These are phyloP conservation scores for Penicillium robsamsonii DNA, from an alignment of 495 filamentous ascomycete genomes.

Conservation along the genomic window DNA sequence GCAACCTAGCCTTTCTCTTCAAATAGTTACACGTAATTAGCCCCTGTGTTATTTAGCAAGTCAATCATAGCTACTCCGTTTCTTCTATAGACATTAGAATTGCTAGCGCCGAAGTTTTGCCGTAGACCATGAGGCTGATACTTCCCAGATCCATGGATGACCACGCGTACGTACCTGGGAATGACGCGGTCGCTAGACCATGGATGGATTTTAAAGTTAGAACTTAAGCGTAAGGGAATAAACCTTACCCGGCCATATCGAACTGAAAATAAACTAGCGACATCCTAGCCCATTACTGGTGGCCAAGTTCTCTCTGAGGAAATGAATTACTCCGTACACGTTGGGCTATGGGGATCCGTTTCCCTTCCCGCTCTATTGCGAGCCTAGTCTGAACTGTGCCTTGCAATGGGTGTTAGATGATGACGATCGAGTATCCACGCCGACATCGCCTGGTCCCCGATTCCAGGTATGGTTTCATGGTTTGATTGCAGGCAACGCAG, in stretches of 20 bases:
- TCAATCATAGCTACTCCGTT: not conserved
- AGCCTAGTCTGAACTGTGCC: not conserved
- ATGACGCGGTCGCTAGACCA: not conserved
- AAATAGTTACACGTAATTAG: too few relatives aligned
- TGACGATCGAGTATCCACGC: not conserved
- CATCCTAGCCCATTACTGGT: not conserved
- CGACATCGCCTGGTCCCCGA: not conserved
- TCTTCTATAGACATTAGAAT: not conserved
- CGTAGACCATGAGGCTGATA: not conserved
- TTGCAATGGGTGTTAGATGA: not conserved
- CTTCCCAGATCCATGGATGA: not conserved
- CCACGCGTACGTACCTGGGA: not conserved
- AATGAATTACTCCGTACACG: not conserved
- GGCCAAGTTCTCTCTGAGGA: not conserved
- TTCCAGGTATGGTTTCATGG: not conserved
- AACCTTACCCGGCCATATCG: constrained; percentile 4
- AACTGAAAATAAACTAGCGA: not conserved
- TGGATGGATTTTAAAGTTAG: not conserved
- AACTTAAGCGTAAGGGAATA: not conserved
- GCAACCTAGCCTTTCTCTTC: not conserved
- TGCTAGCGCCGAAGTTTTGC: not conserved
- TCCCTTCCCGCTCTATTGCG: not conserved
- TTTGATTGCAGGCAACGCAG: not conserved
- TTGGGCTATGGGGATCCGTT: not conserved
- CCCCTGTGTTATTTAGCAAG: not conserved